These are phyloP conservation scores for Hypoxylon cercidicola DNA, from an alignment of 495 filamentous ascomycete genomes.

Conservation along the genomic window DNA sequence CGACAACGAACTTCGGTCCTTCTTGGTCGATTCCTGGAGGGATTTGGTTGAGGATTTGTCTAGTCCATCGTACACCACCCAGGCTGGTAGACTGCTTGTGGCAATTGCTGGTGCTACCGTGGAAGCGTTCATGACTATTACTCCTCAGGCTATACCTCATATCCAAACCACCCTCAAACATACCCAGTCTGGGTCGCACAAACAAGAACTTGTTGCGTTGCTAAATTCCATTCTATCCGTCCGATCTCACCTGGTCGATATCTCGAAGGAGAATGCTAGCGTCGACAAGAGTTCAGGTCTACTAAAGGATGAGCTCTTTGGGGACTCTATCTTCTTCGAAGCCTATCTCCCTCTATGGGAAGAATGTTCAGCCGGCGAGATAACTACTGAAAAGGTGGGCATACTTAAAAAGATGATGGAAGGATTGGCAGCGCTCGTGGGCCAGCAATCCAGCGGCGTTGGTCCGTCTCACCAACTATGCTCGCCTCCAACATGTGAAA, in stretches of 20 bases:
- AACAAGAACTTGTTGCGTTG: conserved; percentile 53
- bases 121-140: conserved; percentile 48
- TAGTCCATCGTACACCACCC: conserved; percentile 56
- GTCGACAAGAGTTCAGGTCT: conserved; percentile 2
- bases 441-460: conserved; percentile 42
- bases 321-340: conserved; percentile 49
- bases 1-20: conserved; percentile 46
- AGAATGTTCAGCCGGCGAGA: conserved; percentile 33
- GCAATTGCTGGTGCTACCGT: conserved; percentile 51
- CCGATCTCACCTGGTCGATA: conserved; percentile 46
- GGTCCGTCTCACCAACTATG: conserved; percentile 40
- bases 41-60: conserved; percentile 58
- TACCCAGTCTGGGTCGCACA: conserved; percentile 53
- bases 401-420: conserved; percentile 52
- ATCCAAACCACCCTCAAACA: conserved; percentile 53
- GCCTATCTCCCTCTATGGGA: conserved; percentile 55
- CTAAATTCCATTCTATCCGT: conserved; percentile 53
- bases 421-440: conserved; percentile 52
- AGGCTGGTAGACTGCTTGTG: conserved; percentile 57
- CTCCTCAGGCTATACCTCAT: conserved; percentile 47
- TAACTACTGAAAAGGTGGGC: conserved; percentile 41
- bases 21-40: conserved; percentile 50
- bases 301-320: conserved; percentile 40
- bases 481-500: conserved; percentile 45
- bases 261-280: conserved; percentile 29